Conservation (phyloP, 257 asterid genomes). For the Perilla frutescens region DNA sequence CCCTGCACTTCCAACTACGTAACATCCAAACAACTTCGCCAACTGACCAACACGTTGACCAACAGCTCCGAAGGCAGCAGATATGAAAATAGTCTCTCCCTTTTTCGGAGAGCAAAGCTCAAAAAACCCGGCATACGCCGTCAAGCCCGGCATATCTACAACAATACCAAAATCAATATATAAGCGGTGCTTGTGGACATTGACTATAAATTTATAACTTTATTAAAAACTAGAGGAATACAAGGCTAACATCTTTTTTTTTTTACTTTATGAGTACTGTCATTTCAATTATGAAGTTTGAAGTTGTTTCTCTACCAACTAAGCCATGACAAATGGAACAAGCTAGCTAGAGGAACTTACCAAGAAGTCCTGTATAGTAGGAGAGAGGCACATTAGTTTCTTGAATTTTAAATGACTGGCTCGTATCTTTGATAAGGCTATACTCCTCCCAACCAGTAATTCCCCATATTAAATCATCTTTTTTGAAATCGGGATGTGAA, state of each 20-base stretch:
- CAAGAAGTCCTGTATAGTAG: constrained; percentile 32
- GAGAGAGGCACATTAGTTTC: constrained; percentile 37
- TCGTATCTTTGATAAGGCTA: constrained; percentile 34
- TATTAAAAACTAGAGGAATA: no score
- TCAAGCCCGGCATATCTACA: constrained; percentile 56
- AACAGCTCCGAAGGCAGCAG: constrained; percentile 34
- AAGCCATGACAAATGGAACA: no score
- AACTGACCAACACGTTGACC: constrained; percentile 36
- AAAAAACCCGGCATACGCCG: constrained; percentile 46
- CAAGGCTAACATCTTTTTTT: no score
- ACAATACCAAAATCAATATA: background rate
- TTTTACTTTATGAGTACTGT: no score
- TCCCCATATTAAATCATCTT: constrained; percentile 61
- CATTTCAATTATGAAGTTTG: no score
- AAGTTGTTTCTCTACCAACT: background rate
- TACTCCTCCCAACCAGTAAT: constrained; percentile 64
- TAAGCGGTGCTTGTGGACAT: no score
- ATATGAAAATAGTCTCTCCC: constrained; percentile 42
- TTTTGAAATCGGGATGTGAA: constrained; percentile 44
- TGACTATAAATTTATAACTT: no score
- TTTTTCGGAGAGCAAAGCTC: constrained; percentile 47
- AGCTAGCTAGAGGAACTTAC: constrained; percentile 9
- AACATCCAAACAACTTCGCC: constrained; percentile 53
- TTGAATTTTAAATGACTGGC: constrained; percentile 40
- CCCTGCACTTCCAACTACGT: constrained; percentile 61